Evolutionary conservation across 352 stramenopile species (phyloP).

Genomic region (Phytopythium vexans): DNA sequence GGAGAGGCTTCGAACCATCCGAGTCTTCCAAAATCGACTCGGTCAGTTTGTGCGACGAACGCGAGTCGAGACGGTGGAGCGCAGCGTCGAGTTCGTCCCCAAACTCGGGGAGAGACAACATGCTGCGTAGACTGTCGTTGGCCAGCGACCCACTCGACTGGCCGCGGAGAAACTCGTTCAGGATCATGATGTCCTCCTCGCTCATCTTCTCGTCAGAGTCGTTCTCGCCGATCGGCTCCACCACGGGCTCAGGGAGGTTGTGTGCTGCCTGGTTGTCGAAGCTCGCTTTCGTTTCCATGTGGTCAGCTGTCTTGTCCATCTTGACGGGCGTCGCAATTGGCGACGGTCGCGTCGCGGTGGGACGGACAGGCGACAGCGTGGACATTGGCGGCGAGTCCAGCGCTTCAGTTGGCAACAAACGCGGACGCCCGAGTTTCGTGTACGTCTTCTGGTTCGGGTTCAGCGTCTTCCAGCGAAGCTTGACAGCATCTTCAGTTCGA

Average conservation of each 20-base stretch:
- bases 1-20: constrained; percentile 13
- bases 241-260: constrained; percentile 40
- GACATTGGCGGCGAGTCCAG: constrained; percentile 31
- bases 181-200: constrained; percentile 55
- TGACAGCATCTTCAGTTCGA: constrained; percentile 78
- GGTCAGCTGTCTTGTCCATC: too few relatives aligned
- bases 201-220: constrained; percentile 51
- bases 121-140: constrained; percentile 31
- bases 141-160: constrained; percentile 45
- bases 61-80: constrained; percentile 27
- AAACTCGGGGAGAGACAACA: constrained; percentile 32
- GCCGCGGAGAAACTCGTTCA: constrained; percentile 53
- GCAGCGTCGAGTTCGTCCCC: constrained; percentile 33
- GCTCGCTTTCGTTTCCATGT: too few relatives aligned
- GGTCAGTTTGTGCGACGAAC: constrained; percentile 11
- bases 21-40: constrained; percentile 11
- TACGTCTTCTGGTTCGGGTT: constrained; percentile 80
- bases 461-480: constrained; percentile 78
- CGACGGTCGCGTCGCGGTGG: neutral
- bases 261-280: too few relatives aligned
- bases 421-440: constrained; percentile 68
- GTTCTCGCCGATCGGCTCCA: constrained; percentile 25
- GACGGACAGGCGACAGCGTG: constrained; percentile 16
- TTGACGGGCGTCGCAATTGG: too few relatives aligned
- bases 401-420: constrained; percentile 45